Percentiles rank a stretch among this genome's conserved stretches.
These are phyloP conservation scores for Cyamopsis tetragonoloba DNA, from an alignment of 306 rosid species.

Conservation along the genomic window DNA sequence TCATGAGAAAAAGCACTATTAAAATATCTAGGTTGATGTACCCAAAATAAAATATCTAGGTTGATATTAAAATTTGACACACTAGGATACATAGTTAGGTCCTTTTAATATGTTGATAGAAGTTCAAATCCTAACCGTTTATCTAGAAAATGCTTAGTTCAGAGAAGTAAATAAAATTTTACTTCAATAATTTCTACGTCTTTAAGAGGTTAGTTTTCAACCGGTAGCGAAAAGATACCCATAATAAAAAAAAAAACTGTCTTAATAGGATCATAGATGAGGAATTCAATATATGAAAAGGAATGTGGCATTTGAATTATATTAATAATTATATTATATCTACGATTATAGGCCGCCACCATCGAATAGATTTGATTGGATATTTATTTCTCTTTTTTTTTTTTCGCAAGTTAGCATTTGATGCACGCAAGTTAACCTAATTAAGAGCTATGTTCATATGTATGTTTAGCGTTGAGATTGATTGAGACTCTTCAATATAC, in stretches of 20 bases:
- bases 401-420: not conserved
- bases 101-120: too few relatives aligned
- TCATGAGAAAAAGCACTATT: not conserved
- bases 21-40: not conserved
- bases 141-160: too few relatives aligned
- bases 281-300: not conserved
- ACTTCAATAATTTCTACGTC: too few relatives aligned
- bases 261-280: not conserved
- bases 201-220: too few relatives aligned
- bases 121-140: too few relatives aligned
- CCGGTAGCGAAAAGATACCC: too few relatives aligned
- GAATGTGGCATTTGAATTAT: not conserved
- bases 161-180: too few relatives aligned
- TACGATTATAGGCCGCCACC: not conserved
- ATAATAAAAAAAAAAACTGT: too few relatives aligned
- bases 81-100: too few relatives aligned
- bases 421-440: conserved; percentile 11
- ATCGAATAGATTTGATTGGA: not conserved
- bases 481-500: not conserved
- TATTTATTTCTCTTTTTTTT: not conserved
- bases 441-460: not conserved
- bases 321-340: too few relatives aligned
- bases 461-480: not conserved
- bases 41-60: not conserved
- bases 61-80: too few relatives aligned